A percentile compares a stretch with the other conserved stretches of the same genome.
Evolutionary conservation across 164 flowering plant species (phyloP).

Genomic region (Nymphaea colorata): DNA sequence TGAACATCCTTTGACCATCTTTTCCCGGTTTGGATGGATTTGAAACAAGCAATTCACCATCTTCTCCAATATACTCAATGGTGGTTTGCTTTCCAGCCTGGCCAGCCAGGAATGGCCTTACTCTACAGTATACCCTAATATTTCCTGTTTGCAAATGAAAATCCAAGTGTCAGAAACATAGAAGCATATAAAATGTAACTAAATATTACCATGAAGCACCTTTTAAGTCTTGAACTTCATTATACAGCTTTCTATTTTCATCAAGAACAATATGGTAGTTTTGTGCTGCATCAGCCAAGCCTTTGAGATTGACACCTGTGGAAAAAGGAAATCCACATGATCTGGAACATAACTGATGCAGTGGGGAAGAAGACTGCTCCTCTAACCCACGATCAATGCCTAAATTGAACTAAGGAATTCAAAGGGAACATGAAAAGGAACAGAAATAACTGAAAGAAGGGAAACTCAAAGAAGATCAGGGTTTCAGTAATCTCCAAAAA

Average conservation of each 20-base stretch:
- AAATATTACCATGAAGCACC: constrained; percentile 23
- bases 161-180: not conserved
- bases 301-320: constrained; percentile 62
- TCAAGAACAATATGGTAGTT: constrained; percentile 72
- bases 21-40: constrained; percentile 84
- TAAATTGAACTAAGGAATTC: too few species aligned
- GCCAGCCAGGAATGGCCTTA: constrained; percentile 83
- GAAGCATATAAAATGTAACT: not conserved
- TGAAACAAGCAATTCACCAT: constrained; percentile 70
- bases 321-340: not conserved
- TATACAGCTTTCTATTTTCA: constrained; percentile 82
- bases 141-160: constrained; percentile 37
- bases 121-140: constrained; percentile 89
- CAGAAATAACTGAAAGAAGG: too few species aligned
- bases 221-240: constrained; percentile 95
- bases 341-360: not conserved
- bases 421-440: too few species aligned
- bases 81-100: constrained; percentile 63
- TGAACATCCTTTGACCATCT: constrained; percentile 62
- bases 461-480: too few species aligned
- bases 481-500: too few species aligned
- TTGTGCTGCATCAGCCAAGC: constrained; percentile 61
- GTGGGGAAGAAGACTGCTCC: not conserved
- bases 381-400: too few species aligned
- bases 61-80: constrained; percentile 74